Percentiles rank a stretch among this genome's conserved stretches.
Evolutionary conservation across 1,139 yeast species (phyloP).

Genomic region (Blastobotrys persicus): DNA sequence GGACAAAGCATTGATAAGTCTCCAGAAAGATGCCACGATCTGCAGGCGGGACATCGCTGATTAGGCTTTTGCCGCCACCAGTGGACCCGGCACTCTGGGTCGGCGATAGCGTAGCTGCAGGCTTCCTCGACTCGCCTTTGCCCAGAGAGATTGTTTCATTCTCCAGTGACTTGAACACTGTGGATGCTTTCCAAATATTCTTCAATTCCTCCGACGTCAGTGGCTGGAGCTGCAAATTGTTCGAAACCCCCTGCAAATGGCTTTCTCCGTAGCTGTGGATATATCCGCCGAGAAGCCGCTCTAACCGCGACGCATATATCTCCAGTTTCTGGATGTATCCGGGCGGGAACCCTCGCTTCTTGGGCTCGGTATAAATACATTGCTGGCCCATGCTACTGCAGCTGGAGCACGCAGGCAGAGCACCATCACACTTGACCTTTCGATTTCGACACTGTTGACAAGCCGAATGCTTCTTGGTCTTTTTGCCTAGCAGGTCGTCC

Average conservation of each 20-base stretch:
- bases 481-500: background rate
- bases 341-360: conserved; percentile 24
- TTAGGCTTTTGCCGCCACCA: background rate
- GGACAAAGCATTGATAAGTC: conserved; percentile 21
- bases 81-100: background rate
- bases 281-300: conserved; percentile 20
- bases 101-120: background rate
- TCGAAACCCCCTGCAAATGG: background rate
- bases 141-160: background rate
- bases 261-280: conserved; percentile 12
- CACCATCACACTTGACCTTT: conserved; percentile 40
- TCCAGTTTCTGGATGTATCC: conserved; percentile 25
- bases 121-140: background rate
- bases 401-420: conserved; percentile 40
- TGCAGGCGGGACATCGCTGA: conserved; percentile 8
- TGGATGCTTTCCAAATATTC: conserved; percentile 10
- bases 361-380: conserved; percentile 25
- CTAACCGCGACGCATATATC: conserved; percentile 17
- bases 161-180: background rate
- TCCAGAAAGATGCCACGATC: conserved; percentile 17
- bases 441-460: conserved; percentile 39
- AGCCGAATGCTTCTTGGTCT: conserved; percentile 23
- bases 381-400: conserved; percentile 25
- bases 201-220: background rate
- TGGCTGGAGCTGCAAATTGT: conserved; percentile 1